Conservation (phyloP, 2,329 filamentous ascomycete genomes). For the Xylariales sp. region DNA sequence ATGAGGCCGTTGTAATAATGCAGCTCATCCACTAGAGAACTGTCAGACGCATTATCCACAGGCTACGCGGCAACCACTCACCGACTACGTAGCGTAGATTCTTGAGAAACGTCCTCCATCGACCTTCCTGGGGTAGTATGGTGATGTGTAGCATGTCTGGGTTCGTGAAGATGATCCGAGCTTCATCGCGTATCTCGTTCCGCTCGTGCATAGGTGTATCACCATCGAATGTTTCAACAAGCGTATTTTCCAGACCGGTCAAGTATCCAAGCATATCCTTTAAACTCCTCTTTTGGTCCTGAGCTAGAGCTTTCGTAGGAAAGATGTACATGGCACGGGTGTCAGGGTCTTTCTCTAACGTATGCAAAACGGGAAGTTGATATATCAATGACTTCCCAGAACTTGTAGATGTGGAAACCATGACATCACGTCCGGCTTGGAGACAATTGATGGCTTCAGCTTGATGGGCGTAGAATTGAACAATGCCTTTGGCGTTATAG, state of each 20-base stretch:
- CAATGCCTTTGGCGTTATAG: constrained; percentile 91
- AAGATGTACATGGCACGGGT: constrained; percentile 97
- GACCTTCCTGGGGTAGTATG: constrained; percentile 89
- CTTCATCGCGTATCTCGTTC: constrained; percentile 85
- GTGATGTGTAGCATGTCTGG: constrained; percentile 98
- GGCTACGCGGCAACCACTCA: constrained; percentile 51
- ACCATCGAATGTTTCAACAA: constrained; percentile 95
- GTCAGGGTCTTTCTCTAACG: constrained; percentile 79
- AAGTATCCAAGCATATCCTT: constrained; percentile 87
- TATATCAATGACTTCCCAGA: constrained; percentile 99
- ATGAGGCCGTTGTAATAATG: constrained; percentile 97
- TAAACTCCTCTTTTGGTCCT: constrained; percentile 91
- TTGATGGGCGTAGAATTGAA: constrained; percentile 89
- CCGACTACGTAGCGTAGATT: constrained; percentile 89
- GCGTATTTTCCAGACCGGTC: constrained; percentile 75
- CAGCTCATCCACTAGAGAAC: constrained; percentile 76
- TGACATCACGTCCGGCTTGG: constrained; percentile 83
- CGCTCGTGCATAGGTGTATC: constrained; percentile 87
- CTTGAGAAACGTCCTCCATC: constrained; percentile 88
- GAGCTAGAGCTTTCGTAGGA: constrained; percentile 94
- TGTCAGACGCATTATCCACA: constrained; percentile 14
- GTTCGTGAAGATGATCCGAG: constrained; percentile 94
- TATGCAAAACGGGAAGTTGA: constrained; percentile 89
- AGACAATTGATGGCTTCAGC: constrained; percentile 92
- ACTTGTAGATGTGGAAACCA: constrained; percentile 93